Evolutionary conservation across 2,329 filamentous ascomycete species (phyloP).

Genomic region (Chaetomium strumarium): DNA sequence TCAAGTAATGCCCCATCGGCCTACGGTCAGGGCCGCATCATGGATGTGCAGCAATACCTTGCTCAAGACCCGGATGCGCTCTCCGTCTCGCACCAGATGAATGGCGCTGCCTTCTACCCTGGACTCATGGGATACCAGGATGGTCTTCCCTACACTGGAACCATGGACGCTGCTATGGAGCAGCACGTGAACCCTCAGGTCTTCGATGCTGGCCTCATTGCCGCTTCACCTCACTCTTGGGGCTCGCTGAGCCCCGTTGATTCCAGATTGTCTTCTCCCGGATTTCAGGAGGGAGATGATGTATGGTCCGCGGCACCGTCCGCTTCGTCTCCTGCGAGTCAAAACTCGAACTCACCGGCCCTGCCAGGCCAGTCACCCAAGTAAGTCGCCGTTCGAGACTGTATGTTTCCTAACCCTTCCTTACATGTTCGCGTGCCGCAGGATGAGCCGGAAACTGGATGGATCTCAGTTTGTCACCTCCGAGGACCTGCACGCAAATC

Average conservation of each 20-base stretch:
- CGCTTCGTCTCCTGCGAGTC: conserved; percentile 39
- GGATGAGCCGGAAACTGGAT: conserved; percentile 36
- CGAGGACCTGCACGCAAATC: conserved; percentile 34
- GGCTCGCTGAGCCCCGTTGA: conserved; percentile 48
- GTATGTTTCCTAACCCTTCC: conserved; percentile 25
- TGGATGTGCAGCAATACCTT: conserved; percentile 47
- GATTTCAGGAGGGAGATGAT: conserved; percentile 45
- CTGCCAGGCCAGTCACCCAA: conserved; percentile 47
- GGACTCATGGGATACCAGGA: conserved; percentile 42
- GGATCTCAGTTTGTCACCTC: conserved; percentile 31
- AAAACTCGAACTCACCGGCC: conserved; percentile 42
- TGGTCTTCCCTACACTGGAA: conserved; percentile 39
- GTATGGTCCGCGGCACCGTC: conserved; percentile 37
- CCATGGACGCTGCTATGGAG: conserved; percentile 35
- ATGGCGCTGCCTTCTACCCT: conserved; percentile 37
- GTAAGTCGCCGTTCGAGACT: conserved; percentile 37
- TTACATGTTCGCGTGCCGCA: conserved; percentile 29
- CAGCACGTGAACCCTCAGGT: conserved; percentile 54
- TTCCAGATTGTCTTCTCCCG: conserved; percentile 47
- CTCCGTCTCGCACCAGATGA: conserved; percentile 42
- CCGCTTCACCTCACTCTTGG: conserved; percentile 48
- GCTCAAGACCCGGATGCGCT: conserved; percentile 45
- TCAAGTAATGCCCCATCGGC: conserved; percentile 43
- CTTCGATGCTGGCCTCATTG: conserved; percentile 44
- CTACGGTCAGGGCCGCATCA: conserved; percentile 36